Conservation (phyloP, 1,284 basidiomycete genomes). For the Rhodotorula glutinis region DNA sequence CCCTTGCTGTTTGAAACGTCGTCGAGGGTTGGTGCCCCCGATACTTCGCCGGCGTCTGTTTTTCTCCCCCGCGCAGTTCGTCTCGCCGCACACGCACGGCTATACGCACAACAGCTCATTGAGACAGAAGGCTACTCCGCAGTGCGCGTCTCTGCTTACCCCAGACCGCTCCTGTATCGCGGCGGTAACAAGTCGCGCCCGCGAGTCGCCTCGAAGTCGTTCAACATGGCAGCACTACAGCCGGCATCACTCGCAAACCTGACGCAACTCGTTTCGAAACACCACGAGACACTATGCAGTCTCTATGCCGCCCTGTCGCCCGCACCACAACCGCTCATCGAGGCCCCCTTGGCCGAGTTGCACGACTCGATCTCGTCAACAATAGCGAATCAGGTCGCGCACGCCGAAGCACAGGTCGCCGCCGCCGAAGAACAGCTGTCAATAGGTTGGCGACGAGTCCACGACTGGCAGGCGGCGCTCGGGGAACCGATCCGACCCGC, state of each 20-base stretch:
- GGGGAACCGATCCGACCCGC: slow-evolving; percentile 15
- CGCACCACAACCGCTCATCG: slow-evolving; percentile 12
- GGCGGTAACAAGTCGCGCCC: no score
- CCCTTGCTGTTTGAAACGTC: no score
- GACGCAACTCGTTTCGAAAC: slow-evolving; percentile 7
- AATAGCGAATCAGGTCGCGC: slow-evolving; percentile 26
- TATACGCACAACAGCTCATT: slow-evolving; percentile 2
- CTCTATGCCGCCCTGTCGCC: slow-evolving; percentile 27
- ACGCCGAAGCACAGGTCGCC: slow-evolving; percentile 22
- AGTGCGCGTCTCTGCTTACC: no score
- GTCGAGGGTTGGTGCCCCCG: no score
- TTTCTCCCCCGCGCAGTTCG: no score
- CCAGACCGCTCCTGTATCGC: no score
- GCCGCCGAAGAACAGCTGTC: slow-evolving; percentile 13
- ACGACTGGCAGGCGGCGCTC: slow-evolving; percentile 30
- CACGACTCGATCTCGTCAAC: not conserved
- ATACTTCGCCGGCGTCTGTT: no score
- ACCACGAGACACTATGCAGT: not conserved
- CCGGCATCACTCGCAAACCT: not conserved
- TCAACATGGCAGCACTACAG: not conserved
- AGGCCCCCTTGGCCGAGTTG: slow-evolving; percentile 5
- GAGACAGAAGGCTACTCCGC: not conserved
- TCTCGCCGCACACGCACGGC: not conserved
- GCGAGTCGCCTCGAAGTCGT: no score
- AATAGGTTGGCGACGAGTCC: slow-evolving; percentile 5